Evolutionary conservation across 805 yeast species (phyloP), one percentile per base, ranked within the genome.

Genomic region (Scheffersomyces lignosus): DNA sequence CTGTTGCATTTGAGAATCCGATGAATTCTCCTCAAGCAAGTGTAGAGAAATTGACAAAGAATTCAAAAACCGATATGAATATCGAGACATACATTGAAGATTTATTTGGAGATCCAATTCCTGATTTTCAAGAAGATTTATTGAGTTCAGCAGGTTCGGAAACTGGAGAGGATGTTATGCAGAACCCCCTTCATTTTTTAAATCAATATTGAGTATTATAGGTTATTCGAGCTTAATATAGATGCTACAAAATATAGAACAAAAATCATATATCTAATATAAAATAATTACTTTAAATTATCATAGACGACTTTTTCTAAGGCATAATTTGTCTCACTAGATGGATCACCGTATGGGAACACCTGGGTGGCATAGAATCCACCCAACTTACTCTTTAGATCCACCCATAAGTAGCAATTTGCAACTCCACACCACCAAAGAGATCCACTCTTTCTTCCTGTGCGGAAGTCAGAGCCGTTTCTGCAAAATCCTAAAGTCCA

Each of bases 341-440:
- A 40, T 4, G 43, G 35, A 16, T 18, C 17, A 34, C 63, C 69
- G 27, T 48, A 46, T 3, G 74, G 74, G 27, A 66, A 50, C 10
- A 66, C 35, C 38, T 66, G 73, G 14, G 64, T 47, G 14, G 58
- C 73, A 62, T 66, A 67, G 30, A 65, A 56, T 0, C 73, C 73
- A 2, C 60, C 73, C 31, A 65, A 43, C 16, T 51, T 52, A 31
- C 64, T 66, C 23, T 67, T 49, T 31, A 57, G 40, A 39, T 69
- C 74, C 13, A 69, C 48, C 72, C 73, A 69, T 40, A 51, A 68
- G 47, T 44, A 64, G 29, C 64, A 54, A 42, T 64, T 68, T 18
- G 64, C 71, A 26, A 66, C 43, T 0, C 73, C 73, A 18, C 62
- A 49, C 74, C 74, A 69, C 39, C 56, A 64, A 12, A 66, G 34